These are phyloP conservation scores for Anthracocystis setariae DNA, from an alignment of 1,284 basidiomycete species.

Conservation along the genomic window DNA sequence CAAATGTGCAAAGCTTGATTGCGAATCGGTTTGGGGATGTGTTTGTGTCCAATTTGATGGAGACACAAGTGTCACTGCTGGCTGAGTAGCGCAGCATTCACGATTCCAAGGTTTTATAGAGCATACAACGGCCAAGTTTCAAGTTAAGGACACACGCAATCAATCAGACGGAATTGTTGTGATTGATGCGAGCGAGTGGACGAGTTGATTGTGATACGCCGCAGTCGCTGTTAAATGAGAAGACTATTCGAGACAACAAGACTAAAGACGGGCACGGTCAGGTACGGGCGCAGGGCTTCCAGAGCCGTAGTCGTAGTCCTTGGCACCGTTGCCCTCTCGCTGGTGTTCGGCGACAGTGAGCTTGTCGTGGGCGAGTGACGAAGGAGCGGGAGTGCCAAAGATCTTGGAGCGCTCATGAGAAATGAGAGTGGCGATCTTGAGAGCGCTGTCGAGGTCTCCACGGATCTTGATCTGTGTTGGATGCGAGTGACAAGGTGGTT, in stretches of 20 bases:
- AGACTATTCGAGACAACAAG: not conserved
- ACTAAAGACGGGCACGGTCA: constrained; percentile 40
- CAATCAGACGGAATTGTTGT: no score
- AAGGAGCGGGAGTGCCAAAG: constrained; percentile 39
- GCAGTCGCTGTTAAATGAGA: no score
- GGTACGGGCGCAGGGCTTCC: constrained; percentile 54
- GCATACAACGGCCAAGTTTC: no score
- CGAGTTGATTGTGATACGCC: no score
- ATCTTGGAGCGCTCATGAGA: constrained; percentile 62
- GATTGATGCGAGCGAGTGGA: no score
- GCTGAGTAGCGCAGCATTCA: no score
- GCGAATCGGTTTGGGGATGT: no score
- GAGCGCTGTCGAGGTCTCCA: constrained; percentile 59
- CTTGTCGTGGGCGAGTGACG: constrained; percentile 14
- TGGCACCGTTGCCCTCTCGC: constrained; percentile 30
- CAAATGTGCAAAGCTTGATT: no score
- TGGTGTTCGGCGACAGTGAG: constrained; percentile 21
- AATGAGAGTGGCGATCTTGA: constrained; percentile 51
- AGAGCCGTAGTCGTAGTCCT: constrained; percentile 40
- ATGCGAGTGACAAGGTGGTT: not conserved
- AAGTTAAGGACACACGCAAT: no score
- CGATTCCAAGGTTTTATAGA: no score
- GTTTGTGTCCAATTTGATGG: no score
- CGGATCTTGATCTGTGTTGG: constrained; percentile 54
- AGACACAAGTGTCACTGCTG: no score